phyloP scores from a whole-genome alignment of 306 rosid genomes.

The Fragaria iinumae region DNA sequence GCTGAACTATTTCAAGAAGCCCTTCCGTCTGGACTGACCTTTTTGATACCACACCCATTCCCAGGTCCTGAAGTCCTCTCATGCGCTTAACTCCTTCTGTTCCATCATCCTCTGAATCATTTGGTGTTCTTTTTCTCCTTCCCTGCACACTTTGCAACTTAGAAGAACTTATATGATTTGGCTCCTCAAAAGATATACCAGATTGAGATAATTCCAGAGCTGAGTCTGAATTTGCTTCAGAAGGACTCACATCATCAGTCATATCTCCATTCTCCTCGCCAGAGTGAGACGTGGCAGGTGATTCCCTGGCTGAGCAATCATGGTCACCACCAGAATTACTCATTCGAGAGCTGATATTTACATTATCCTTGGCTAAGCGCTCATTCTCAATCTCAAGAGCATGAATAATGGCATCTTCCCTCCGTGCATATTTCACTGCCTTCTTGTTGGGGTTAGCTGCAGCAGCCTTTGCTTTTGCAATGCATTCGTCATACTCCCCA shows the following conservation, averaged over 20 bases:
- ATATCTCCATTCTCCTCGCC: constrained; percentile 51
- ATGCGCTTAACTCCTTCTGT: constrained; percentile 87
- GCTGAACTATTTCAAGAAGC: constrained; percentile 53
- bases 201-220: constrained; percentile 87
- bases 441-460: constrained; percentile 75
- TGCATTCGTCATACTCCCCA: constrained; percentile 87
- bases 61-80: constrained; percentile 94
- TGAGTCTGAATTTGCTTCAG: constrained; percentile 67
- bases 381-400: constrained; percentile 92
- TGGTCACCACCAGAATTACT: constrained; percentile 51
- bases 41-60: constrained; percentile 62
- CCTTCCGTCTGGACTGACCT: constrained; percentile 50
- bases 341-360: constrained; percentile 39
- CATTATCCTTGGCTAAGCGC: constrained; percentile 52
- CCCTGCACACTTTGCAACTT: constrained; percentile 70
- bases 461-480: constrained; percentile 86
- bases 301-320: constrained; percentile 47
- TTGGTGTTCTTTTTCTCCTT: constrained; percentile 85
- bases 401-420: constrained; percentile 97
- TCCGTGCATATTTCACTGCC: constrained; percentile 91
- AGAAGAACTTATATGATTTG: constrained; percentile 60
- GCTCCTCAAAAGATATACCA: constrained; percentile 89
- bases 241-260: constrained; percentile 50
- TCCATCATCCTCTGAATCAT: constrained; percentile 98
- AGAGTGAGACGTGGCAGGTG: constrained; percentile 50